phyloP scores from a whole-genome alignment of 2,329 filamentous ascomycete species.

The Ophiocordyceps australis region DNA sequence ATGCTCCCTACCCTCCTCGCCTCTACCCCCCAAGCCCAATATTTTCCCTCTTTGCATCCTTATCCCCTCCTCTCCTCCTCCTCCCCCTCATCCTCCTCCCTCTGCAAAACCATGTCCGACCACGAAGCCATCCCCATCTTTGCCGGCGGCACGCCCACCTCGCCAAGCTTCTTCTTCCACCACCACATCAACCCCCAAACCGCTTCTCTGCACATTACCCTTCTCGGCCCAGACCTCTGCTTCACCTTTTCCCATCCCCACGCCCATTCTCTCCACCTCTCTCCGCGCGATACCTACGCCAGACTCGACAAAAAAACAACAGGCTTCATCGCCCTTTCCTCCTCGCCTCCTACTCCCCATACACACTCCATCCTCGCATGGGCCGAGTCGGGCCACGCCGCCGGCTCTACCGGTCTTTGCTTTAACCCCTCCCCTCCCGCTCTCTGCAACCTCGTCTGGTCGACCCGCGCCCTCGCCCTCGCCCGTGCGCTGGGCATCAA shows the following conservation, averaged over 20 bases:
- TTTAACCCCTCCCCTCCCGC: slow-evolving; percentile 1
- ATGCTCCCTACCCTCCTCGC: too few species aligned
- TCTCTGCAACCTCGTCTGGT: slow-evolving; percentile 14
- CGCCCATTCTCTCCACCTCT: slow-evolving; percentile 2
- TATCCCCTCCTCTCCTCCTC: too few species aligned
- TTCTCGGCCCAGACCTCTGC: slow-evolving; percentile 13
- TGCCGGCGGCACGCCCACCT: slow-evolving; percentile 8
- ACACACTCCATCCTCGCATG: slow-evolving; percentile 12
- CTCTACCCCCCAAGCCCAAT: too few species aligned
- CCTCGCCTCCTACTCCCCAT: too few species aligned
- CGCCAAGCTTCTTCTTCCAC: slow-evolving; percentile 11
- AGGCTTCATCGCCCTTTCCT: slow-evolving; percentile 13
- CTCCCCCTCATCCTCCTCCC: too few species aligned
- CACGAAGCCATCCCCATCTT: too few species aligned
- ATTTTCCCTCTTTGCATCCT: too few species aligned
- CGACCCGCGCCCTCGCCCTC: slow-evolving; percentile 10
- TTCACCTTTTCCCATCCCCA: slow-evolving; percentile 11
- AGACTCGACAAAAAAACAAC: slow-evolving; percentile 11
- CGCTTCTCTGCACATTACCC: slow-evolving; percentile 9
- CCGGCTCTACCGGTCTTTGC: neutral
- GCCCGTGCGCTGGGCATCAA: slow-evolving; percentile 10
- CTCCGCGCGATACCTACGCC: neutral
- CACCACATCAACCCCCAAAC: slow-evolving; percentile 9
- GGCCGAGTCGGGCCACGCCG: slow-evolving; percentile 15
- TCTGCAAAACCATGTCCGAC: too few species aligned